Evolutionary conservation across 176 grass and related monocot species (phyloP), one percentile per base, ranked within the genome.

Genomic region (Ensete ventricosum): DNA sequence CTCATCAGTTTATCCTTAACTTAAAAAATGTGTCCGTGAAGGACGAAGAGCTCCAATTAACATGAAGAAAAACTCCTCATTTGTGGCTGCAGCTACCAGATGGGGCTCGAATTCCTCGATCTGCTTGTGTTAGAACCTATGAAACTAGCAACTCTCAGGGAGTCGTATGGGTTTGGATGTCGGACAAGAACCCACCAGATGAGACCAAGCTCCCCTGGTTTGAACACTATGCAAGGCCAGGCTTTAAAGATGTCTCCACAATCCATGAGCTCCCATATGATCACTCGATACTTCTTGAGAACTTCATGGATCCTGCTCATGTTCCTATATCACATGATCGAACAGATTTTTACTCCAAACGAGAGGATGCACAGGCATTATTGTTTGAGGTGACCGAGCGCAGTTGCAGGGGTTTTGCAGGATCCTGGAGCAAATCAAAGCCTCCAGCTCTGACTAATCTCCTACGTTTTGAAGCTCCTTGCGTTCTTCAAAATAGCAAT

Each of bases 241-340:
- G 88, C 68, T 99, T 99, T 86, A 76, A 73, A 76, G 90, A 91
- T 78, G 17, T 74, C 8, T 99, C 95, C 8, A 84, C 90, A 17
- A 83, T 87, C 14, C 95, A 99, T 77, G 95, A 93, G 81, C 90
- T 99, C 50, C 90, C 90, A 62, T 99, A 94, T 80, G 95, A 94
- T 81, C 95, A 99, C 82, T 99, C 95, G 54, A 94, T 99, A 77
- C 95, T 99, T 23, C 86, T 93, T 0, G 95, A 98, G 75, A 98
- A 99, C 81, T 88, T 94, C 78, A 99, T 94, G 90, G 95, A 99
- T 68, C 95, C 90, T 0, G 95, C 95, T 5, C 90, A 99, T 82
- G 84, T 99, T 53, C 90, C 95, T 58, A 99, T 94, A 81, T 99
- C 90, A 20, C 95, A 94, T 78, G 95, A 94, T 82, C 90, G 95